Evolutionary conservation across 2,329 filamentous ascomycete genomes (phyloP).

Genomic region (Thelonectria blattea): DNA sequence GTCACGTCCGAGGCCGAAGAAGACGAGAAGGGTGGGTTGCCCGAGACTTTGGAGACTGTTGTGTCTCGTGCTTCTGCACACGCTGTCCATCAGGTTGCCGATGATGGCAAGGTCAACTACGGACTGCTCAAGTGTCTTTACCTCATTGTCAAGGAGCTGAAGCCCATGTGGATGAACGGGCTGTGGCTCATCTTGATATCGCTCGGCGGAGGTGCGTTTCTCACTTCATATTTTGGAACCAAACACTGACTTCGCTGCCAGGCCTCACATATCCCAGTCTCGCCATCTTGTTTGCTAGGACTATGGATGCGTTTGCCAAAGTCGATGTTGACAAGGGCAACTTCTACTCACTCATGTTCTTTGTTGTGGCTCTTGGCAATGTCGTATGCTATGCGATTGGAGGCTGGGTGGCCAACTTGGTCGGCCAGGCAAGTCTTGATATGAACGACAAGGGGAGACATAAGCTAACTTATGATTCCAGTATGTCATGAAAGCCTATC

Average conservation of each 20-base stretch:
- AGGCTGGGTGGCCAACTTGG: conserved; percentile 46
- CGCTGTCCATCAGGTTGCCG: conserved; percentile 19
- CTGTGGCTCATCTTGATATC: conserved; percentile 32
- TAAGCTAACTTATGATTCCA: conserved; percentile 13
- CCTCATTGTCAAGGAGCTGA: conserved; percentile 42
- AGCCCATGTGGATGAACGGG: conserved; percentile 34
- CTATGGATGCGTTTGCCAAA: conserved; percentile 47
- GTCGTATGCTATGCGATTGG: conserved; percentile 50
- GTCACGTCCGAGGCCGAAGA: conserved; percentile 22
- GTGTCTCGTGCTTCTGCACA: conserved; percentile 34
- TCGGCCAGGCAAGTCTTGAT: conserved; percentile 42
- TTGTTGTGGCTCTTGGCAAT: conserved; percentile 56
- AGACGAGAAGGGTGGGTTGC: conserved; percentile 46
- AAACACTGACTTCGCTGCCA: conserved; percentile 22
- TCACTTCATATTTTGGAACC: background rate
- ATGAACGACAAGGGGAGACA: too few relatives aligned
- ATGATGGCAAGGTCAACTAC: conserved; percentile 25
- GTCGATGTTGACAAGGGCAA: conserved; percentile 48
- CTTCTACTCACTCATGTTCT: conserved; percentile 64
- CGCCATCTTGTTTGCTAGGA: conserved; percentile 48
- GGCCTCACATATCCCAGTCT: conserved; percentile 49
- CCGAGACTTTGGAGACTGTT: conserved; percentile 36
- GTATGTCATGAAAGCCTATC: conserved; percentile 44
- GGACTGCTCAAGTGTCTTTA: conserved; percentile 40
- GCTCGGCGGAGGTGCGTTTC: conserved; percentile 37